phyloP scores from a whole-genome alignment of 176 grass and related monocot genomes.

The Zea luxurians region DNA sequence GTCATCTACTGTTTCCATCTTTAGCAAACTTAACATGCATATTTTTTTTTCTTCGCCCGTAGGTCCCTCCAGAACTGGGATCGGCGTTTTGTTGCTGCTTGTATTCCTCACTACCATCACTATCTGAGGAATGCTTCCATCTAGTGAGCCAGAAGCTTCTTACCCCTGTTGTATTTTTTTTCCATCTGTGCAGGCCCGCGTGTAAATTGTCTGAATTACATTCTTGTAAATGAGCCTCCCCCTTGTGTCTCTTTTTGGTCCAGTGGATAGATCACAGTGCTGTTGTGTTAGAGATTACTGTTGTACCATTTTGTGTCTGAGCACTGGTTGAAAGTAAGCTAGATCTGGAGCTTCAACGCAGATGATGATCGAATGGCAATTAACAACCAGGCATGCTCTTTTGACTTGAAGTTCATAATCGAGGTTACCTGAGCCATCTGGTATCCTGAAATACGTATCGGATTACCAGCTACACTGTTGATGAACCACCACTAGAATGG shows the following conservation, averaged over 20 bases:
- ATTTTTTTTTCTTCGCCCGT: neutral
- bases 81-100: conserved; percentile 34
- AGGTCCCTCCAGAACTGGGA: conserved; percentile 51
- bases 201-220: conserved; percentile 59
- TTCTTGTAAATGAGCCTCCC: conserved; percentile 58
- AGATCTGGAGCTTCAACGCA: neutral
- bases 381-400: neutral
- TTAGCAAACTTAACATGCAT: conserved; percentile 17
- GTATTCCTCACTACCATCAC: conserved; percentile 42
- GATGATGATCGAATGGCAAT: neutral
- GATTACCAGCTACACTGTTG: neutral
- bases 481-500: neutral
- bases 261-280: conserved; percentile 42
- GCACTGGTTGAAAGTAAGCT: conserved; percentile 16
- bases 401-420: neutral
- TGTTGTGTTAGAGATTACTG: conserved; percentile 37
- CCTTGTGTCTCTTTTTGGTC: conserved; percentile 30
- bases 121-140: conserved; percentile 34
- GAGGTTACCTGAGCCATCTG: neutral
- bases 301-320: conserved; percentile 45
- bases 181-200: conserved; percentile 41
- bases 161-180: conserved; percentile 33
- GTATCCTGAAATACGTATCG: neutral
- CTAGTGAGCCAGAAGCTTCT: conserved; percentile 38
- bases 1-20: neutral